Evolutionary conservation across 768 basidiomycete species (phyloP), one percentile per base, ranked within the genome.

Genomic region (Kwoniella sp.): DNA sequence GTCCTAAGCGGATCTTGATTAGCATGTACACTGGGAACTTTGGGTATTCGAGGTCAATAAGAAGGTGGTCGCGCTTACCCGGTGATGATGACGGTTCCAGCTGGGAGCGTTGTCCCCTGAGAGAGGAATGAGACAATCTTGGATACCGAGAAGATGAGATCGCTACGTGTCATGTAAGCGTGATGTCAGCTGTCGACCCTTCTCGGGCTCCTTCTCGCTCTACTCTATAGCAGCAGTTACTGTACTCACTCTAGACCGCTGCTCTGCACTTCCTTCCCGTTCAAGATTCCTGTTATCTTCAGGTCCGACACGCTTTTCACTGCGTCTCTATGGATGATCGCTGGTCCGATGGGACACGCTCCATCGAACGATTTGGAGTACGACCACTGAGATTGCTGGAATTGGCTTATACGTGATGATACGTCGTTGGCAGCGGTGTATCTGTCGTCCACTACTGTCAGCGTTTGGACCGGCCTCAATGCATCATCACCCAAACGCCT

Each of bases 291-390:
- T 75, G 85, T 87, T 58, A 93, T 83, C 0, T 83, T 82, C 13
- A 93, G 70, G 0, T 82, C 82, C 69, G 90, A 88, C 26, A 91
- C 88, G 72, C 92, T 85, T 0, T 85, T 83, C 38, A 93, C 86
- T 20, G 83, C 81, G 4, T 82, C 82, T 31, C 86, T 85, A 4
- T 89, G 86, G 20, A 93, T 89, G 29, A 94, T 82, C 72, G 88
- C 90, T 1, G 92, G 92, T 0, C 92, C 92, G 41, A 92, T 81
- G 1, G 92, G 92, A 15, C 82, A 85, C 2, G 83, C 82, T 31
- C 83, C 63, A 89, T 91, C 92, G 70, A 92, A 94, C 47, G 88
- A 85, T 80, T 94, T 94, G 28, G 90, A 91, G 81, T 91, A 93
- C 30, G 86, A 83, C 92, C 92, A 94, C 71, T 94, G 92, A 0